Evolutionary conservation across 2,329 filamentous ascomycete species (phyloP), one percentile per base, ranked within the genome.

Genomic region (Alternaria novae-zelandiae): DNA sequence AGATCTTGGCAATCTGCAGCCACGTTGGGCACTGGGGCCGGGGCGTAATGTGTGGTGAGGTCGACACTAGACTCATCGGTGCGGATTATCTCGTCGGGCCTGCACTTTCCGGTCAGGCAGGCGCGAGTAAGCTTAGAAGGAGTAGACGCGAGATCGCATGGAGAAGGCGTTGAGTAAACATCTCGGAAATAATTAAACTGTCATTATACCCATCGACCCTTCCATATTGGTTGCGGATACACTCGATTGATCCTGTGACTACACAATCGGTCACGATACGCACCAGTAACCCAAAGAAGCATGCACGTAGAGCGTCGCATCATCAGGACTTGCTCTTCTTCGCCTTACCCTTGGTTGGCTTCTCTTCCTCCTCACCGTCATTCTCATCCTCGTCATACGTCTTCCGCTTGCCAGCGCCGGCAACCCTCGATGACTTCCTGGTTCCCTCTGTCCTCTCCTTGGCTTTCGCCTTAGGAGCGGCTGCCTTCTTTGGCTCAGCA

Each of bases 391-490:
- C 69, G 4, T 60, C 65, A 13, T 72, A 67, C 26, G 61, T 65
- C 59, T 72, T 72, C 41, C 70, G 70, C 56, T 71, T 73, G 36
- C 70, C 70, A 11, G 63, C 67, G 20, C 70, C 70, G 6, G 63
- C 67, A 23, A 70, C 68, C 45, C 70, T 57, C 5, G 60, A 60
- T 23, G 53, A 69, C 43, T 69, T 71, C 47, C 71, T 65, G 46
- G 70, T 72, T 15, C 69, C 70, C 44, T 73, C 68, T 3, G 61
- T 64, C 47, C 63, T 66, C 54, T 66, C 68, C 54, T 72, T 70
- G 9, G 46, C 63, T 26, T 70, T 67, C 17, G 61, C 32, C 28
- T 63, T 62, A n/a, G 63, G 28, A 5, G 20, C 20, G 15, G 30
- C 59, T 4, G n/a, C 43, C 41, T 54, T 54, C 21, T 57, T 51